Percentiles rank a stretch among this genome's conserved stretches.
These are phyloP conservation scores for Leucosporidium creatinivorum DNA, from an alignment of 768 basidiomycete species.

Conservation along the genomic window DNA sequence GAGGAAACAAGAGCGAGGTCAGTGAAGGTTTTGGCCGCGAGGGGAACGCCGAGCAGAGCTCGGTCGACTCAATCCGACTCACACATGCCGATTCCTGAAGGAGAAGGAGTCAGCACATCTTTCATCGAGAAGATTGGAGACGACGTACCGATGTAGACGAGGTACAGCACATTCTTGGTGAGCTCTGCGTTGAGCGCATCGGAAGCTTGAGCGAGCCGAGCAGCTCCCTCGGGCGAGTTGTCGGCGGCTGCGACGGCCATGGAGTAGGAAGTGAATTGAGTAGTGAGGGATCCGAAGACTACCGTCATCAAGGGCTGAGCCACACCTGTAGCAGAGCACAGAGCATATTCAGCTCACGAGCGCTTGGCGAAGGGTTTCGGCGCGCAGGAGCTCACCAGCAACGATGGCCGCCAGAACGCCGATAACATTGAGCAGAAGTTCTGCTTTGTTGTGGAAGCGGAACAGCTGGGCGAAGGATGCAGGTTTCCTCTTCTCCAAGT, in stretches of 20 bases:
- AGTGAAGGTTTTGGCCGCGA: too few relatives aligned
- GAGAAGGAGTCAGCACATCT: too few relatives aligned
- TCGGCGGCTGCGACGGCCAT: slow-evolving; percentile 19
- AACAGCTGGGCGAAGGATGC: slow-evolving; percentile 41
- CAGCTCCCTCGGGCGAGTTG: slow-evolving; percentile 8
- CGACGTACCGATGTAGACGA: slow-evolving; percentile 50
- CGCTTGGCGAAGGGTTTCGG: not conserved
- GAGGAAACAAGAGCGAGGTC: too few relatives aligned
- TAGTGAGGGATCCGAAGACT: slow-evolving; percentile 74
- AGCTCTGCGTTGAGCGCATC: slow-evolving; percentile 46
- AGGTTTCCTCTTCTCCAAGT: slow-evolving; percentile 21
- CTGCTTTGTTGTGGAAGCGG: slow-evolving; percentile 42
- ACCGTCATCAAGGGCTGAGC: slow-evolving; percentile 45
- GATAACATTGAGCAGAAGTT: slow-evolving; percentile 59
- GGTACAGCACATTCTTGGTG: slow-evolving; percentile 55
- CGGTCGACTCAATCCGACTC: not conserved
- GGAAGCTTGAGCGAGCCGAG: slow-evolving; percentile 30
- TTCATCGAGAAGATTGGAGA: too few relatives aligned
- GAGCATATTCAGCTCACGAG: too few relatives aligned
- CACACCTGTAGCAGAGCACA: too few relatives aligned
- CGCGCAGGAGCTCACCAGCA: slow-evolving; percentile 48
- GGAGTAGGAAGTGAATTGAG: slow-evolving; percentile 44
- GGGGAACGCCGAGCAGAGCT: too few relatives aligned
- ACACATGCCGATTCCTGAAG: not conserved
- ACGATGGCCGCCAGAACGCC: slow-evolving; percentile 67